These are phyloP conservation scores for Leptographium lundbergii DNA, from an alignment of 2,329 filamentous ascomycete genomes.

Conservation along the genomic window DNA sequence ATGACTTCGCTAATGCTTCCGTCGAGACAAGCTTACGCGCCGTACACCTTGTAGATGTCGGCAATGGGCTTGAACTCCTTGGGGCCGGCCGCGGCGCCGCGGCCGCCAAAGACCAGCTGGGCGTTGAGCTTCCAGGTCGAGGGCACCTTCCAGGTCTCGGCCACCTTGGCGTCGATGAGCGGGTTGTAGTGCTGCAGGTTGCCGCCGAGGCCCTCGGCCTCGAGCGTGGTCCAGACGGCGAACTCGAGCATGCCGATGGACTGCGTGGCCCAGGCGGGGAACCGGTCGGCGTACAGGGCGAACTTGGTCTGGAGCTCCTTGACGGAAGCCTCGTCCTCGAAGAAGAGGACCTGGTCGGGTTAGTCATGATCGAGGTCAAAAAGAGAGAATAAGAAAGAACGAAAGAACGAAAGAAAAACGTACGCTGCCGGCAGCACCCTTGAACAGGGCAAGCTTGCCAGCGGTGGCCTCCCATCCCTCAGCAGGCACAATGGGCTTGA, in stretches of 20 bases:
- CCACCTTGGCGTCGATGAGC: slow-evolving; percentile 61
- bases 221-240: slow-evolving; percentile 68
- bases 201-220: slow-evolving; percentile 71
- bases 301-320: slow-evolving; percentile 55
- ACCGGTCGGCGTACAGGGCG: slow-evolving; percentile 64
- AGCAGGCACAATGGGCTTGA: slow-evolving; percentile 56
- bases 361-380: not conserved
- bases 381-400: not conserved
- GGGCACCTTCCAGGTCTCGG: slow-evolving; percentile 56
- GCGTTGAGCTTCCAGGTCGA: slow-evolving; percentile 63
- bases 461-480: slow-evolving; percentile 45
- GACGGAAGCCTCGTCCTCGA: slow-evolving; percentile 61
- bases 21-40: not conserved
- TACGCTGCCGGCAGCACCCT: slow-evolving; percentile 63
- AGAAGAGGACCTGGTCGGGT: slow-evolving; percentile 58
- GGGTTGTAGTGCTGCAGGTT: slow-evolving; percentile 95
- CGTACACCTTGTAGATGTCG: slow-evolving; percentile 30
- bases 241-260: slow-evolving; percentile 73
- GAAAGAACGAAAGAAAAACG: too few species aligned
- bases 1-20: too few species aligned
- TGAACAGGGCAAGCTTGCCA: slow-evolving; percentile 42
- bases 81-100: slow-evolving; percentile 40
- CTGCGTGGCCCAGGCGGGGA: slow-evolving; percentile 66
- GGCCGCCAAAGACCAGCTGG: slow-evolving; percentile 73
- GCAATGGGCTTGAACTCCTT: slow-evolving; percentile 55